Evolutionary conservation across 2,329 filamentous ascomycete genomes (phyloP).

Genomic region (Cyanodermella asteris): DNA sequence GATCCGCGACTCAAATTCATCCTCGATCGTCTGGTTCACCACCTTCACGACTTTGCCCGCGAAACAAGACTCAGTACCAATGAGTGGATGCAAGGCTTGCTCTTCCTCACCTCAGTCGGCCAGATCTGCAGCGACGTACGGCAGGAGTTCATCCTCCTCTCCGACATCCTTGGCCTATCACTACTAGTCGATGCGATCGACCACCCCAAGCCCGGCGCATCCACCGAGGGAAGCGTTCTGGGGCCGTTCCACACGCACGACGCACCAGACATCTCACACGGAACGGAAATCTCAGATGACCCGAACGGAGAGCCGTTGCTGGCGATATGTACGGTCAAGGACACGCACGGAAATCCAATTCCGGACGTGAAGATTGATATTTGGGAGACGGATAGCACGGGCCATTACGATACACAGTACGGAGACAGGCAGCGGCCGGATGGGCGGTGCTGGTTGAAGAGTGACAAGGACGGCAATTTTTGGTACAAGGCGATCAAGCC

Average conservation of each 20-base stretch:
- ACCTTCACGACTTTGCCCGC: slow-evolving; percentile 63
- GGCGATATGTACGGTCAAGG: slow-evolving; percentile 49
- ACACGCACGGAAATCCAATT: slow-evolving; percentile 41
- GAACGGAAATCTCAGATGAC: slow-evolving; percentile 44
- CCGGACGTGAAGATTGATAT: slow-evolving; percentile 51
- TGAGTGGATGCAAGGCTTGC: slow-evolving; percentile 57
- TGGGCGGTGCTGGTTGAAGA: slow-evolving; percentile 48
- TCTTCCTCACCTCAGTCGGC: slow-evolving; percentile 50
- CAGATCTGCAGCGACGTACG: slow-evolving; percentile 54
- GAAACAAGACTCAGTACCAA: slow-evolving; percentile 54
- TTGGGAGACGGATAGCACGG: slow-evolving; percentile 67
- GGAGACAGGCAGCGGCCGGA: slow-evolving; percentile 40
- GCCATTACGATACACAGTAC: slow-evolving; percentile 66
- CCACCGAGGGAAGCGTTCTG: slow-evolving; percentile 59
- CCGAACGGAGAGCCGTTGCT: slow-evolving; percentile 47
- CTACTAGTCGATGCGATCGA: slow-evolving; percentile 65
- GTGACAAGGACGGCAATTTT: slow-evolving; percentile 50
- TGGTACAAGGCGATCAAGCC: slow-evolving; percentile 75
- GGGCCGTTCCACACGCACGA: slow-evolving; percentile 72
- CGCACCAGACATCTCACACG: slow-evolving; percentile 32
- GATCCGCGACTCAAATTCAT: slow-evolving; percentile 48
- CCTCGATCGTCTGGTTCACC: slow-evolving; percentile 49
- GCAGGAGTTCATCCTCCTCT: slow-evolving; percentile 66
- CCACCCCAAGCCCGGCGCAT: slow-evolving; percentile 49
- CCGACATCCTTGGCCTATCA: slow-evolving; percentile 57